phyloP scores from a whole-genome alignment of 306 rosid genomes.

The Cicer chorassanicum region DNA sequence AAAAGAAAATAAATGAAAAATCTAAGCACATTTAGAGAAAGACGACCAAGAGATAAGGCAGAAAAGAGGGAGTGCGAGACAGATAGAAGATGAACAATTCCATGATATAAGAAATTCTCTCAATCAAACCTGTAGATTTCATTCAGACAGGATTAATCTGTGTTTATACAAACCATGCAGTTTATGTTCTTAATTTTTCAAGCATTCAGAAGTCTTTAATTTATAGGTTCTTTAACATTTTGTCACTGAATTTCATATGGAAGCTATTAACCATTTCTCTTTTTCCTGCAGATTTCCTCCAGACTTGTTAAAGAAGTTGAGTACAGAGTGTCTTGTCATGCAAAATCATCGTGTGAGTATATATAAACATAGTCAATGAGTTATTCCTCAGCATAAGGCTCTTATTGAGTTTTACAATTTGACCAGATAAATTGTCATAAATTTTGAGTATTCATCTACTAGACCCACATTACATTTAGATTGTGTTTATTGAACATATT shows the following conservation, averaged over 20 bases:
- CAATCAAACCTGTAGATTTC: conserved; percentile 18
- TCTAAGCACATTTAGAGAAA: not conserved
- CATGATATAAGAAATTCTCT: not conserved
- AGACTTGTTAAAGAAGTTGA: conserved; percentile 70
- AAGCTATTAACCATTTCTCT: conserved; percentile 19
- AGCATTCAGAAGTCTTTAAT: conserved; percentile 1
- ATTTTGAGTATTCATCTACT: conserved; percentile 10
- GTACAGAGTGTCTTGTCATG: conserved; percentile 83
- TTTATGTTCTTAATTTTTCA: conserved; percentile 2
- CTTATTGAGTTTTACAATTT: not conserved
- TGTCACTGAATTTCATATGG: not conserved
- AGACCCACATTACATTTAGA: not conserved
- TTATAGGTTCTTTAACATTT: conserved; percentile 11
- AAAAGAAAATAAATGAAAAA: conserved; percentile 1
- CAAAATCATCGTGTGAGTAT: conserved; percentile 82
- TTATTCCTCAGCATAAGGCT: not conserved
- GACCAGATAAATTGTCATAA: conserved; percentile 16
- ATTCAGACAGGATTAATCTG: not conserved
- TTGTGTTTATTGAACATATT: not conserved
- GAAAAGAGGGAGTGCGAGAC: not conserved
- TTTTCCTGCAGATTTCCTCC: conserved; percentile 75
- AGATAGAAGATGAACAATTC: not conserved
- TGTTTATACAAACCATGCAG: not conserved
- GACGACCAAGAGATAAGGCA: not conserved
- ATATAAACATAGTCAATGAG: not conserved